A percentile compares a stretch with the other conserved stretches of the same genome.
These are phyloP conservation scores for Teratosphaeria pseudoeucalypti DNA, from an alignment of 2,329 filamentous ascomycete species.

Conservation along the genomic window DNA sequence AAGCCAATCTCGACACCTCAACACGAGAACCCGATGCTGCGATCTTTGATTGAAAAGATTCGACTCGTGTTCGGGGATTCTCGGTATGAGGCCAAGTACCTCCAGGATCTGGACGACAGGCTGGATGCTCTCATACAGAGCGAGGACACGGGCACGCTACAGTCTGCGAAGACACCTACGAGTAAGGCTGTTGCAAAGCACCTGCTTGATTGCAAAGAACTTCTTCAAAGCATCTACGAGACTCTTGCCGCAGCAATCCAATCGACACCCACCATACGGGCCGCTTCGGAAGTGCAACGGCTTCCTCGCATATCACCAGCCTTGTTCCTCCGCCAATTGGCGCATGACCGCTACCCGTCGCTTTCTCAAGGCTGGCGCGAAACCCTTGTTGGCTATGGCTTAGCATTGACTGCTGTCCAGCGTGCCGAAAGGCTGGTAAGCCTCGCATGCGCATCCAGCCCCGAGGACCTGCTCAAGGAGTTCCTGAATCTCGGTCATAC, in stretches of 20 bases:
- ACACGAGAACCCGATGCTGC: neutral
- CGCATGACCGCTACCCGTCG: conserved; percentile 20
- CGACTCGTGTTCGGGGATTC: neutral
- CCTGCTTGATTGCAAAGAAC: neutral
- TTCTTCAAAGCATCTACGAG: neutral
- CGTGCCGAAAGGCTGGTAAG: conserved; percentile 34
- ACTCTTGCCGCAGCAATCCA: neutral
- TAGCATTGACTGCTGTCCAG: conserved; percentile 37
- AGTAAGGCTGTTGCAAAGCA: neutral
- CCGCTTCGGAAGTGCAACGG: neutral
- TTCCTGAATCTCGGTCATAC: conserved; percentile 39
- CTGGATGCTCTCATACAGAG: neutral
- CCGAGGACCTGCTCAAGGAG: conserved; percentile 32
- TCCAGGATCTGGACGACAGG: neutral
- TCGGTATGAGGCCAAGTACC: neutral
- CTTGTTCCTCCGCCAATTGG: conserved; percentile 39
- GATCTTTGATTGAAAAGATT: neutral
- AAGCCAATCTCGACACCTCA: neutral
- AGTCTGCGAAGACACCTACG: neutral
- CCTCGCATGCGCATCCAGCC: neutral
- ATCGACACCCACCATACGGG: neutral
- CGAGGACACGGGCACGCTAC: neutral
- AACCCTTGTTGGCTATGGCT: conserved; percentile 34
- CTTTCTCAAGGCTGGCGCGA: conserved; percentile 32
- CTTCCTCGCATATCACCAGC: conserved; percentile 33